A percentile compares a stretch with the other conserved stretches of the same genome.
Conservation (phyloP, 495 filamentous ascomycete genomes). For the Cryomyces minteri region DNA sequence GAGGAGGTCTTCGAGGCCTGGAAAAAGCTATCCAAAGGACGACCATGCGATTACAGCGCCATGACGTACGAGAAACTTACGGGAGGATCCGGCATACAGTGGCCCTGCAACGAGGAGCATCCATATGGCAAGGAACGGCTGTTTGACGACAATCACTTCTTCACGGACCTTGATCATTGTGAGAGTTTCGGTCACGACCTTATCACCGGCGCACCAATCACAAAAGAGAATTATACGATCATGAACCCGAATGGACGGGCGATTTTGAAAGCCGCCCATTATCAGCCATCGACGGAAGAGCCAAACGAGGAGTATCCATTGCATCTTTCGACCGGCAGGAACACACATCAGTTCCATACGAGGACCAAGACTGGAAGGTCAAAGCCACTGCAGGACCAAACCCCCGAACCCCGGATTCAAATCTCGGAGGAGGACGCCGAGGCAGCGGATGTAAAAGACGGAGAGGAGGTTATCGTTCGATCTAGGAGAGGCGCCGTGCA, state of each 20-base stretch:
- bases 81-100: conserved; percentile 1
- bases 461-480: not conserved
- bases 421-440: conserved; percentile 1
- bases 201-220: conserved; percentile 1
- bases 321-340: not conserved
- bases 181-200: conserved; percentile 3
- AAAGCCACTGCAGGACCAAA: not conserved
- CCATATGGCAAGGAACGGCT: conserved; percentile 1
- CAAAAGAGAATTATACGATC: not conserved
- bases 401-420: not conserved
- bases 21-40: conserved; percentile 8
- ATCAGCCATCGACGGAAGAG: not conserved
- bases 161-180: conserved; percentile 2
- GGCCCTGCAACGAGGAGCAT: conserved; percentile 3
- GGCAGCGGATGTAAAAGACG: not conserved
- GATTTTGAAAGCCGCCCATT: conserved; percentile 1
- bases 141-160: conserved; percentile 1
- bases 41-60: conserved; percentile 9
- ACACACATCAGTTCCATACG: conserved; percentile 1
- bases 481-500: not conserved
- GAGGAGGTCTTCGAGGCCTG: conserved; percentile 12
- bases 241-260: conserved; percentile 1
- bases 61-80: conserved; percentile 1
- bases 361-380: conserved; percentile 3
- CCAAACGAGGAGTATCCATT: conserved; percentile 2